A percentile compares a stretch with the other conserved stretches of the same genome.
Conservation (phyloP, 2,329 filamentous ascomycete species). For the Xylaria polymorpha region DNA sequence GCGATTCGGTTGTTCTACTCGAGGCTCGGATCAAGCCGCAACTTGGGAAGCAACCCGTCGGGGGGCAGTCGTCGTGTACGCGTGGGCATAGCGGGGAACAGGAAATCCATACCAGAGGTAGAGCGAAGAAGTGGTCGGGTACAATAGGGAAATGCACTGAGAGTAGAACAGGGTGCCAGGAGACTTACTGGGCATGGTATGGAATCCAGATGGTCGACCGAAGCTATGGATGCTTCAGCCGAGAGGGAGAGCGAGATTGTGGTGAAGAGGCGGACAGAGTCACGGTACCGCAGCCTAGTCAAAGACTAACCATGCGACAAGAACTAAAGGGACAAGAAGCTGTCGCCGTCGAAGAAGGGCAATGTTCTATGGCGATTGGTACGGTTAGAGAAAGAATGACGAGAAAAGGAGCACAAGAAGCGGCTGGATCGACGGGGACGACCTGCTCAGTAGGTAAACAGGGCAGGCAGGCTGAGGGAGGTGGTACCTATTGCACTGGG, state of each 20-base stretch:
- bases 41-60: neutral
- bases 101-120: neutral
- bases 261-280: constrained; percentile 20
- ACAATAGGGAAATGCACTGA: neutral
- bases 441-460: neutral
- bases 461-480: constrained; percentile 2
- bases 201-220: constrained; percentile 21
- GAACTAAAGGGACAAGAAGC: neutral
- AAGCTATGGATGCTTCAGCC: constrained; percentile 35
- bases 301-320: constrained; percentile 27
- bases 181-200: constrained; percentile 49
- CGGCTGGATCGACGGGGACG: neutral
- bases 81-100: neutral
- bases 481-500: constrained; percentile 16
- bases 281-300: constrained; percentile 28
- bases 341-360: constrained; percentile 1
- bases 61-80: constrained; percentile 14
- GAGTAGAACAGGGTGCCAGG: constrained; percentile 9
- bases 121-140: constrained; percentile 5
- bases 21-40: constrained; percentile 1
- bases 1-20: constrained; percentile 15
- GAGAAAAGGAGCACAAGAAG: constrained; percentile 16
- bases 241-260: constrained; percentile 15
- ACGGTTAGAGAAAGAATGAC: constrained; percentile 19
- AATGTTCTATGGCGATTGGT: neutral